Evolutionary conservation across 1,139 yeast genomes (phyloP).

Genomic region (Trichomonascaceae sp.): DNA sequence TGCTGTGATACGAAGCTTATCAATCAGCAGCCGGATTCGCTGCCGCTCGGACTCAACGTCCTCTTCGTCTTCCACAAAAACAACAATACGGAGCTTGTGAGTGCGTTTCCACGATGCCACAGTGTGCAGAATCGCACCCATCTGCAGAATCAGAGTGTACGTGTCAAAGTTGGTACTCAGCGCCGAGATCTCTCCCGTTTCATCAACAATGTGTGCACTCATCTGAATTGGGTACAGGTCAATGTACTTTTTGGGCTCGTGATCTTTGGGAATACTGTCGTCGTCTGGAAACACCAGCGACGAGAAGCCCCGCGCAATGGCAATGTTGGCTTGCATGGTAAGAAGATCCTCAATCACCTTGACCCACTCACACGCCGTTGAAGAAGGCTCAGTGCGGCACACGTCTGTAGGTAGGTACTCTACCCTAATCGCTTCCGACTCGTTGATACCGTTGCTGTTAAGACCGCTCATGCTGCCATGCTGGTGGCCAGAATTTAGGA

Average conservation of each 20-base stretch:
- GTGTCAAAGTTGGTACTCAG: slow-evolving; percentile 88
- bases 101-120: slow-evolving; percentile 85
- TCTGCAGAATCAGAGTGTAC: slow-evolving; percentile 77
- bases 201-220: slow-evolving; percentile 65
- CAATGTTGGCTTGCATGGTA: slow-evolving; percentile 88
- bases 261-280: slow-evolving; percentile 25
- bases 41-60: slow-evolving; percentile 61
- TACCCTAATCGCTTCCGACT: slow-evolving; percentile 14
- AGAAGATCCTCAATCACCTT: slow-evolving; percentile 81
- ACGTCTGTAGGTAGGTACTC: slow-evolving; percentile 61
- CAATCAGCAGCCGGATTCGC: slow-evolving; percentile 49
- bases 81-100: slow-evolving; percentile 65
- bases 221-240: slow-evolving; percentile 94
- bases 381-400: slow-evolving; percentile 57
- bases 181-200: slow-evolving; percentile 51
- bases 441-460: slow-evolving; percentile 1
- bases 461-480: not conserved
- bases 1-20: slow-evolving; percentile 74
- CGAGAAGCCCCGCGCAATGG: slow-evolving; percentile 80
- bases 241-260: slow-evolving; percentile 33
- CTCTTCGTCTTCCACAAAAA: slow-evolving; percentile 64
- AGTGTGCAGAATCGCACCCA: slow-evolving; percentile 84
- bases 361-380: slow-evolving; percentile 76
- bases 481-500: not conserved
- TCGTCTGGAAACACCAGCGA: slow-evolving; percentile 40